Evolutionary conservation across 2,329 filamentous ascomycete genomes (phyloP).

Genomic region (Monilinia fructicola): DNA sequence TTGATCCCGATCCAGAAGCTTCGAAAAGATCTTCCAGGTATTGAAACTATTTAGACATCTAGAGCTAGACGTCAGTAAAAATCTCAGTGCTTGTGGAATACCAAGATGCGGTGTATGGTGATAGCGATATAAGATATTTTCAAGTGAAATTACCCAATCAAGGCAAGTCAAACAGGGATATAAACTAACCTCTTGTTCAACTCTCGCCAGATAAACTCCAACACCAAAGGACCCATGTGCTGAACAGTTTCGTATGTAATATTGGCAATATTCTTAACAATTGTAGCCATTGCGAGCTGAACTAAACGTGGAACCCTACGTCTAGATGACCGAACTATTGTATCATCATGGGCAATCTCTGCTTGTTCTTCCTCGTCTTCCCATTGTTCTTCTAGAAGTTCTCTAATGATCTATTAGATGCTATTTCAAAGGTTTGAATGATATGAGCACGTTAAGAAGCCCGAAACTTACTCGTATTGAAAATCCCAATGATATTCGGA

Average conservation of each 20-base stretch:
- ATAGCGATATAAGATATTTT: too few species aligned
- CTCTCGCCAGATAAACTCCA: not conserved
- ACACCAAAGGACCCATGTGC: not conserved
- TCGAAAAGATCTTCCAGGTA: constrained; percentile 38
- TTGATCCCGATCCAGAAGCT: constrained; percentile 29
- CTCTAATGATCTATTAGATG: not conserved
- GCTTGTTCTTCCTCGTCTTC: not conserved
- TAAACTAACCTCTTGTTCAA: constrained; percentile 12
- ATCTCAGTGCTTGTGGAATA: not conserved
- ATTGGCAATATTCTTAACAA: not conserved
- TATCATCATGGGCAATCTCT: not conserved
- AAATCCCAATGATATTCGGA: constrained; percentile 2
- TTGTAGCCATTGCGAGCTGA: not conserved
- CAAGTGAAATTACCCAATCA: not conserved
- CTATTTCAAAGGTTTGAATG: not conserved
- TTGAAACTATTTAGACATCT: constrained; percentile 35
- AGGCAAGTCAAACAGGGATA: not conserved
- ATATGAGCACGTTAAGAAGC: not conserved
- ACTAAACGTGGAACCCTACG: not conserved
- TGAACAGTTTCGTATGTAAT: not conserved
- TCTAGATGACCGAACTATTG: not conserved
- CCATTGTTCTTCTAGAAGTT: constrained; percentile 1
- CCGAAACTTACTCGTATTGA: not conserved
- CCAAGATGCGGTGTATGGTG: not conserved
- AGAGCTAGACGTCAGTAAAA: not conserved